These are phyloP conservation scores for Ascochyta pisi DNA, from an alignment of 2,329 filamentous ascomycete genomes.

Conservation along the genomic window DNA sequence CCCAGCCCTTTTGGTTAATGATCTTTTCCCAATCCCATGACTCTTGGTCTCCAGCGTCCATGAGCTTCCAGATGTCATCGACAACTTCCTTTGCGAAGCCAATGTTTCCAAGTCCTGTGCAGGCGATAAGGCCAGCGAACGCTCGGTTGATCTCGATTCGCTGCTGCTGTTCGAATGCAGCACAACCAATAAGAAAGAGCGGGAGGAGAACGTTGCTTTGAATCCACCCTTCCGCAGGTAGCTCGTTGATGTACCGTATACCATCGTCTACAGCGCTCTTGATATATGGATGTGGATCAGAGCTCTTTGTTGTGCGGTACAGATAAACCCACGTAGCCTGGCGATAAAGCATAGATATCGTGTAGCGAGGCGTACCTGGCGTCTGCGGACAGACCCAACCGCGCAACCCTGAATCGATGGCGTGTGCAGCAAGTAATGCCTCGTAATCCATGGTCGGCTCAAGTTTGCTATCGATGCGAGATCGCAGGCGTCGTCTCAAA, in stretches of 20 bases:
- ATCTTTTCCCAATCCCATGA: constrained; percentile 71
- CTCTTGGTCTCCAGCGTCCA: constrained; percentile 63
- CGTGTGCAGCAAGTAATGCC: constrained; percentile 73
- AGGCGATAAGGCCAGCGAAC: constrained; percentile 62
- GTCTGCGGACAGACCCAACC: constrained; percentile 72
- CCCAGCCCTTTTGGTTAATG: constrained; percentile 64
- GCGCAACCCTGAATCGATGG: constrained; percentile 76
- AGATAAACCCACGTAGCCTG: constrained; percentile 70
- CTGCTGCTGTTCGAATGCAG: constrained; percentile 63
- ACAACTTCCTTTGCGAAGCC: constrained; percentile 63
- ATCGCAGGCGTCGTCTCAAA: constrained; percentile 76
- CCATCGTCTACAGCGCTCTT: constrained; percentile 65
- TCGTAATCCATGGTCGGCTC: constrained; percentile 77
- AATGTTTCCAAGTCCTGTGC: constrained; percentile 66
- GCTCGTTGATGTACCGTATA: constrained; percentile 61
- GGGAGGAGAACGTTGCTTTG: constrained; percentile 68
- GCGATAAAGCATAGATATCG: constrained; percentile 65
- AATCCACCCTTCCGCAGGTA: constrained; percentile 62
- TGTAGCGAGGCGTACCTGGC: constrained; percentile 61
- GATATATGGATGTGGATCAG: constrained; percentile 62
- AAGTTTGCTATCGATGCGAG: constrained; percentile 65
- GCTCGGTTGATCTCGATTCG: constrained; percentile 62
- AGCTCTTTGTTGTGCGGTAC: constrained; percentile 66
- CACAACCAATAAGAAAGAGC: constrained; percentile 67
- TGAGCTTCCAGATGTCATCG: constrained; percentile 64